These are phyloP conservation scores for Ilex paraguariensis DNA, from an alignment of 305 asterid species.

Conservation along the genomic window DNA sequence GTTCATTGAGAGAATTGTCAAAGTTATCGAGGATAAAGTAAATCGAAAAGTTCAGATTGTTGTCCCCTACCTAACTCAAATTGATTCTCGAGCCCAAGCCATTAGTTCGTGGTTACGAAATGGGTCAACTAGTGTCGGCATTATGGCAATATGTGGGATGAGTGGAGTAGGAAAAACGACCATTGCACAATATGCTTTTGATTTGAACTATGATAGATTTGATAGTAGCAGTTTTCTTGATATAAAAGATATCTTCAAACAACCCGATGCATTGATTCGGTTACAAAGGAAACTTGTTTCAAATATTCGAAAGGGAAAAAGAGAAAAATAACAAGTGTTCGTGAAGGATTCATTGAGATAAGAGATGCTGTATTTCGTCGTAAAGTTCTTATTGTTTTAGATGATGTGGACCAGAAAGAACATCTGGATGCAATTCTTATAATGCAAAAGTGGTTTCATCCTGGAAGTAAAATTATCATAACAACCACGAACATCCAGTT, in stretches of 20 bases:
- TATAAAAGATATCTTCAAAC: slow-evolving; percentile 13
- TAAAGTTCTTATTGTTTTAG: slow-evolving; percentile 19
- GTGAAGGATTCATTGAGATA: slow-evolving; percentile 20
- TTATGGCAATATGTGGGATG: slow-evolving; percentile 17
- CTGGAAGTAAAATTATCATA: slow-evolving; percentile 1
- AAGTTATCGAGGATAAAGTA: slow-evolving; percentile 14
- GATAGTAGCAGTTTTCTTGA: slow-evolving; percentile 22
- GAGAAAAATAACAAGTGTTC: slow-evolving; percentile 7
- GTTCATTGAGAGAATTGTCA: slow-evolving; percentile 14
- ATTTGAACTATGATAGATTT: slow-evolving; percentile 12
- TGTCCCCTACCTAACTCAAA: slow-evolving; percentile 16
- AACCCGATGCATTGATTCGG: slow-evolving; percentile 12
- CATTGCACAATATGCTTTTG: slow-evolving; percentile 20
- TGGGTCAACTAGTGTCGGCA: slow-evolving; percentile 7
- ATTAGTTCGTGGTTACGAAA: slow-evolving; percentile 21
- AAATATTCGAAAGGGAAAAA: slow-evolving; percentile 1
- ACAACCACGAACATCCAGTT: slow-evolving; percentile 15
- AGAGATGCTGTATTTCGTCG: slow-evolving; percentile 12
- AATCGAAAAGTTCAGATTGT: slow-evolving; percentile 16
- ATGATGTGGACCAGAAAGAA: slow-evolving; percentile 22
- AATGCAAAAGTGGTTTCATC: slow-evolving; percentile 15
- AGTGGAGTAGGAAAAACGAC: slow-evolving; percentile 25
- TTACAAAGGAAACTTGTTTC: slow-evolving; percentile 8
- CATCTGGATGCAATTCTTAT: slow-evolving; percentile 16
- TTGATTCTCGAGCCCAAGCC: slow-evolving; percentile 14